Conservation (phyloP, 352 stramenopile genomes). For the Globisporangium camurandrum region DNA sequence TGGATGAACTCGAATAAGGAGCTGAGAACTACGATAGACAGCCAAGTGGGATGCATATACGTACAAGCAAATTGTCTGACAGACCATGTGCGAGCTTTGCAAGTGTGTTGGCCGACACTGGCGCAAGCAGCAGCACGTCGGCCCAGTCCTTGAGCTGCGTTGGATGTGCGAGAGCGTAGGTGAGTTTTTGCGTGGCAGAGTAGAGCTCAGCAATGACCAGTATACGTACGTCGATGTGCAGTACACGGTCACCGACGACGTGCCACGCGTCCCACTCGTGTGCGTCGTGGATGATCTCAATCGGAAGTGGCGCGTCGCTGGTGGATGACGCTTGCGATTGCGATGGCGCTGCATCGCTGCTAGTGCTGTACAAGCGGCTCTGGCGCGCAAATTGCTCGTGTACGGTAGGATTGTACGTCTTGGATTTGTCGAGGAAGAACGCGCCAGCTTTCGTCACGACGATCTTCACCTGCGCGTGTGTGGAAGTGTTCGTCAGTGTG, state of each 20-base stretch:
- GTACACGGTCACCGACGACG: slow-evolving; percentile 68
- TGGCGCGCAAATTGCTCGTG: slow-evolving; percentile 41
- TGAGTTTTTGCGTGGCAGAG: too few species aligned
- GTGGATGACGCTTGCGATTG: too few species aligned
- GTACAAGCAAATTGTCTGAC: slow-evolving; percentile 92
- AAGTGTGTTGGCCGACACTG: slow-evolving; percentile 88
- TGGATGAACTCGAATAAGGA: too few species aligned
- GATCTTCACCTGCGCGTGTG: slow-evolving; percentile 49
- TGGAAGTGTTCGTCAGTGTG: neutral
- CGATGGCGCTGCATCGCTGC: neutral
- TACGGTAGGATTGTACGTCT: slow-evolving; percentile 51
- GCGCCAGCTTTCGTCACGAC: slow-evolving; percentile 73
- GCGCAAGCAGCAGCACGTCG: slow-evolving; percentile 86
- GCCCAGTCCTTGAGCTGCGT: slow-evolving; percentile 94
- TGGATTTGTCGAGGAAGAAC: slow-evolving; percentile 76
- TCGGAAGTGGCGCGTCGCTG: neutral
- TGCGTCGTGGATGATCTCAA: slow-evolving; percentile 56
- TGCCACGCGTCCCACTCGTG: slow-evolving; percentile 84
- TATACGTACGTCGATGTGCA: slow-evolving; percentile 79
- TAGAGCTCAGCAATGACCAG: neutral
- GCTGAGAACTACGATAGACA: neutral
- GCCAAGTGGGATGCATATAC: neutral
- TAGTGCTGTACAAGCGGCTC: slow-evolving; percentile 5
- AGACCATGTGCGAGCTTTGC: slow-evolving; percentile 90
- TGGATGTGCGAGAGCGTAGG: neutral